These are phyloP conservation scores for Podila epigama DNA, from an alignment of 192 early-diverging fungal genomes.

Conservation along the genomic window DNA sequence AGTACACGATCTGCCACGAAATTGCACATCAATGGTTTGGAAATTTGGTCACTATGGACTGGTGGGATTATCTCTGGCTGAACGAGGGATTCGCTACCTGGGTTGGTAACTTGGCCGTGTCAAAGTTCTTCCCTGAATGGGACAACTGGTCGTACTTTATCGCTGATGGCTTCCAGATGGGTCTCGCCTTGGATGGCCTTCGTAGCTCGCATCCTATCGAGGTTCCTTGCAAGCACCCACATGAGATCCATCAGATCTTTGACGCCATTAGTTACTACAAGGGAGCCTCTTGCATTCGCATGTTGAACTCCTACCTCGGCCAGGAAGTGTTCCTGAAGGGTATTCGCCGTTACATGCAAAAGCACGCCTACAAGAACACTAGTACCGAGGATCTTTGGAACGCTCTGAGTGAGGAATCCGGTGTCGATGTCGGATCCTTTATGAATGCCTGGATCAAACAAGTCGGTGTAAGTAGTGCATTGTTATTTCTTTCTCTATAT, in stretches of 20 bases:
- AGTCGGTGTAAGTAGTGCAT: conserved; percentile 65
- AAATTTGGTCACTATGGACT: conserved; percentile 95
- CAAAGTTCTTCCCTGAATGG: conserved; percentile 94
- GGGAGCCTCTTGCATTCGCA: conserved; percentile 93
- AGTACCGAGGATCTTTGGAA: conserved; percentile 90
- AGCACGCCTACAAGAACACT: conserved; percentile 87
- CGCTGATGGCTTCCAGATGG: conserved; percentile 77
- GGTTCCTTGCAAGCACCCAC: conserved; percentile 82
- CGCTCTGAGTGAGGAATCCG: conserved; percentile 79
- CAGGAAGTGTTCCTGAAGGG: conserved; percentile 75
- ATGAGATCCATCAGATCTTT: conserved; percentile 94
- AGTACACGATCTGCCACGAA: conserved; percentile 91
- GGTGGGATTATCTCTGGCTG: conserved; percentile 96
- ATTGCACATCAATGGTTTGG: conserved; percentile 92
- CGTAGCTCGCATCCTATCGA: conserved; percentile 93
- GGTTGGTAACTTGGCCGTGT: conserved; percentile 88
- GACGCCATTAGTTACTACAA: conserved; percentile 93
- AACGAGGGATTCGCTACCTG: conserved; percentile 99
- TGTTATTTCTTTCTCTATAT: neutral
- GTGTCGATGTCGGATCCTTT: conserved; percentile 80
- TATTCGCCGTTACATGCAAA: conserved; percentile 78
- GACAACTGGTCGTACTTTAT: conserved; percentile 92
- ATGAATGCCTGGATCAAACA: conserved; percentile 91
- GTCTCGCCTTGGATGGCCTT: conserved; percentile 80
- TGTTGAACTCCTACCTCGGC: conserved; percentile 83